These are phyloP conservation scores for Penicillium roqueforti DNA, from an alignment of 495 filamentous ascomycete species.

Conservation along the genomic window DNA sequence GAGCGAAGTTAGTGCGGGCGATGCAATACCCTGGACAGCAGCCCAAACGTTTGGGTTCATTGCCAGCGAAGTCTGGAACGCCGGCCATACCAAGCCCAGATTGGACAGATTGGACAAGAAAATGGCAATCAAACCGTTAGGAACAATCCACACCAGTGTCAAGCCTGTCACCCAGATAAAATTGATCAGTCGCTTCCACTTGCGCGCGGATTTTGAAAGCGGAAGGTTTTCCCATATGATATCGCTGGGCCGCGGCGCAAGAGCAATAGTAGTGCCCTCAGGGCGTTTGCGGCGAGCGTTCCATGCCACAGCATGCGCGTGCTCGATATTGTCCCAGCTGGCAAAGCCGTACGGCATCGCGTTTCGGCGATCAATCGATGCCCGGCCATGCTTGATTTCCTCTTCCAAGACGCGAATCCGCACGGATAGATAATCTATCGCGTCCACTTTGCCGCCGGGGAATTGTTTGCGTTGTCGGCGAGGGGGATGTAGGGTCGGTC, in stretches of 20 bases:
- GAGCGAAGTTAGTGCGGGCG: slow-evolving; percentile 85
- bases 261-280: slow-evolving; percentile 67
- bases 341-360: slow-evolving; percentile 92
- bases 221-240: slow-evolving; percentile 94
- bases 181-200: slow-evolving; percentile 70
- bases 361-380: slow-evolving; percentile 77
- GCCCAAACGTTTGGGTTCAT: slow-evolving; percentile 67
- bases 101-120: slow-evolving; percentile 84
- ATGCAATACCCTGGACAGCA: slow-evolving; percentile 86
- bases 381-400: slow-evolving; percentile 76
- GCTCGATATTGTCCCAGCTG: slow-evolving; percentile 80
- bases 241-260: slow-evolving; percentile 85
- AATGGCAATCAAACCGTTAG: slow-evolving; percentile 91
- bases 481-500: slow-evolving; percentile 74
- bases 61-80: slow-evolving; percentile 61
- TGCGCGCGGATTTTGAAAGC: slow-evolving; percentile 58
- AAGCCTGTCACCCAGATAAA: slow-evolving; percentile 77
- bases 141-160: slow-evolving; percentile 86
- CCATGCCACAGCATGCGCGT: slow-evolving; percentile 86
- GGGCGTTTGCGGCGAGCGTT: slow-evolving; percentile 73
- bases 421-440: slow-evolving; percentile 87
- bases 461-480: slow-evolving; percentile 56
- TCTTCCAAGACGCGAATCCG: slow-evolving; percentile 79
- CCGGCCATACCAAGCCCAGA: slow-evolving; percentile 73
- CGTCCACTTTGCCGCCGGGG: slow-evolving; percentile 63